Evolutionary conservation across 78 protist genomes (phyloP), one percentile per base, ranked within the genome.

Genomic region (Kipferlia bialata): DNA sequence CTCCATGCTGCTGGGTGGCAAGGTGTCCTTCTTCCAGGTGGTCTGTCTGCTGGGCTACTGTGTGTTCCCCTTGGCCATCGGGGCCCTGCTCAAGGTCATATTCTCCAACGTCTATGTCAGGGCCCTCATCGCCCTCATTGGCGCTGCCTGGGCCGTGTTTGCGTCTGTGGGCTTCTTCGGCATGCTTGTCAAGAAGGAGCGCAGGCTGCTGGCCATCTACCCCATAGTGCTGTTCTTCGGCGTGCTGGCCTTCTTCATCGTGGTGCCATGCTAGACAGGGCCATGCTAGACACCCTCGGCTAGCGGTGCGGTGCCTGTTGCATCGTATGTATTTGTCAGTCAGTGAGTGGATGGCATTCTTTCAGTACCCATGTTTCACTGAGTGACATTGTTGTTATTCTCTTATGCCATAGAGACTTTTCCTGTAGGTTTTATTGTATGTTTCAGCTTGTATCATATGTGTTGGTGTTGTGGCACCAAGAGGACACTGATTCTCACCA

Each of bases 31-130:
- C 54, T 88, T 89, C 72, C 97, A 92, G 70, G 64, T 81, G 34
- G 78, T 90, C 18, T 92, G 95, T 64, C 85, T 89, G 59, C 82
- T 92, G 34, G 94, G 97, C 7, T 92, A 92, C 76, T 92, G 94
- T 67, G n/a, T 88, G 12, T 63, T 79, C 51, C 97, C 97, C 28
- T 68, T 92, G 31, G 37, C 65, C 16, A 36, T 81, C 15, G 75
- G 84, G 15, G 61, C 82, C 6, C 1, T 87, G 31, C 24, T 88
- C 54, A 64, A 65, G 60, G 0, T 41, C 0, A 0, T 78, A 32
- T 18, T 59, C 6, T 22, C 29, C 1, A 12, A 45, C 65, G 17
- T 32, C 37, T 31, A 6, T n/a, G 33, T 37, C 28, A 0, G 6
- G 10, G 28, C 51, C 31, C 48, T 59, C 32, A 7, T 63, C 31